Conservation (phyloP, 1,284 basidiomycete species). For the Kwoniella shivajii region DNA sequence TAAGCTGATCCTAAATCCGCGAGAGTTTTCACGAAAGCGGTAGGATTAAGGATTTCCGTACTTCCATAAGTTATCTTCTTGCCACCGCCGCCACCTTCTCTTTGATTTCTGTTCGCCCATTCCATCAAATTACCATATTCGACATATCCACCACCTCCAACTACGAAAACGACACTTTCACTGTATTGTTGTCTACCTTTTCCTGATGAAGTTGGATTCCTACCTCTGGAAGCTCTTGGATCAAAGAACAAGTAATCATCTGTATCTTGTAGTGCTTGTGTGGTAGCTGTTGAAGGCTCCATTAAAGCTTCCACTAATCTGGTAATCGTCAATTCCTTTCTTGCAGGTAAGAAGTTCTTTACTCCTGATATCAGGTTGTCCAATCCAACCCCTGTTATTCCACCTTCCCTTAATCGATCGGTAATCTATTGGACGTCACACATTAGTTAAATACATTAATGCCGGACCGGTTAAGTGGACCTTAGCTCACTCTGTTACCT, state of each 20-base stretch:
- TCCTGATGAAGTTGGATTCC: conserved; percentile 56
- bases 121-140: conserved; percentile 96
- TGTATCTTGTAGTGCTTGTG: conserved; percentile 90
- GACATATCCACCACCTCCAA: conserved; percentile 95
- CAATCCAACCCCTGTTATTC: conserved; percentile 63
- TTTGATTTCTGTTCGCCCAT: conserved; percentile 70
- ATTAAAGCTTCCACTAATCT: conserved; percentile 92
- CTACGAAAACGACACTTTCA: conserved; percentile 90
- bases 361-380: conserved; percentile 97
- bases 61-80: conserved; percentile 91
- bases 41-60: conserved; percentile 91
- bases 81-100: conserved; percentile 51
- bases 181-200: conserved; percentile 64
- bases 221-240: conserved; percentile 69
- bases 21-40: conserved; percentile 67
- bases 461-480: conserved; percentile 5
- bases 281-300: conserved; percentile 90
- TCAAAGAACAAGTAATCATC: conserved; percentile 96
- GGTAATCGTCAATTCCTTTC: conserved; percentile 91
- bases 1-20: conserved; percentile 42
- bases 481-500: conserved; percentile 72
- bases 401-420: conserved; percentile 89
- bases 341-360: conserved; percentile 95
- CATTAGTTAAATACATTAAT: too few relatives aligned
- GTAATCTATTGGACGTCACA: conserved; percentile 71